Evolutionary conservation across 176 grass and related monocot species (phyloP), one percentile per base, ranked within the genome.

Genomic region (Cenchrus purpureus): DNA sequence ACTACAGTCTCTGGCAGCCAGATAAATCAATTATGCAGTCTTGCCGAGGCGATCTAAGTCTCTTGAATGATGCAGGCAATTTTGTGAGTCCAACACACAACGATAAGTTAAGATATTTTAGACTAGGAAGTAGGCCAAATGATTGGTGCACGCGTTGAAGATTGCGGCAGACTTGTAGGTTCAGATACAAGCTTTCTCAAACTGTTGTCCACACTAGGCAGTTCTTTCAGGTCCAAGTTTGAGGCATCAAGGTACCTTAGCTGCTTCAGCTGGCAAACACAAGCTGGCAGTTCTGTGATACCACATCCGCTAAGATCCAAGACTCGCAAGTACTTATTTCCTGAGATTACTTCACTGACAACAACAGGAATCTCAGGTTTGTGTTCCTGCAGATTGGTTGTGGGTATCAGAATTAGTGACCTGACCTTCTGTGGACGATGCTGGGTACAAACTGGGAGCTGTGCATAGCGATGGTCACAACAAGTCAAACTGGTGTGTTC

Each of bases 231-330:
- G 68, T 70, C 16, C 68, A 46, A 46, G 42, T 45, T 70, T 12
- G 68, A 70, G 17, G 42, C 68, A 11, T 70, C 68, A 70, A 70
- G 68, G 42, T 70, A 70, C 40, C 68, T 70, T 70, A 70, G 10
- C 17, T 70, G 68, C 17, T 70, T 70, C 68, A 70, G 68, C 42
- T 70, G 68, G n/a, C 17, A 70, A 46, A 70, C 17, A 48, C 68
- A 70, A 46, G 8, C 40, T 45, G 68, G 68, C 68, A 70, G 16
- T 70, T 70, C 68, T 5, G 17, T 46, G 68, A 70, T 70, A 44
- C 68, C 42, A 70, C 68, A 70, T n/a, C 68, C 68, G 10, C 68
- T 70, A 70, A 70, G 68, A 44, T 70, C 68, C 43, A 70, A 70
- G 42, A 70, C 68, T 45, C 68, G 68, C 68, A 70, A 44, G 40